Base-by-base conservation (phyloP, 2,329 filamentous ascomycete species). In the Cladosporium oxysporum region DNA sequence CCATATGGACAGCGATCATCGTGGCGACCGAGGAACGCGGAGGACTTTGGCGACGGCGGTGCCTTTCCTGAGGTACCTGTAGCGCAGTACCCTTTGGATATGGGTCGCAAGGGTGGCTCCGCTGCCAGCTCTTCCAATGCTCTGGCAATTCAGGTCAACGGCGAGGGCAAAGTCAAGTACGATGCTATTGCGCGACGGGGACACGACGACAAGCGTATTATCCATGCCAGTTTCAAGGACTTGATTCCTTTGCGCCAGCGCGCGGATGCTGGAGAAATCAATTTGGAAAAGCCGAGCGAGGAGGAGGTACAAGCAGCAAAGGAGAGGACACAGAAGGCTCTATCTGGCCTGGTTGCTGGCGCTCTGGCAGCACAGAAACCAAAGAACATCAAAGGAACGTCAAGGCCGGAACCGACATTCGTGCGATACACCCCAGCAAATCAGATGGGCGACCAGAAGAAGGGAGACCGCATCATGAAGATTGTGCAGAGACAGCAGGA, bases 401-500 rank as follows among this genome's bases (percentile, higher is more conserved):
- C 87, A 59, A 85, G 91, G 70, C 90, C 90, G 65, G 94, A 97
- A 66, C 89, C 95, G 6, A 98, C 94, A 0, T 99, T 93, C 77
- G 95, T 99, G 67, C 88, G 92, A 70, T 99, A 99, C 76, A 98
- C 93, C 18, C 95, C 95, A 4, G 92, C 93, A 50, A 94, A 95
- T 73, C 95, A 99, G 81, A 97, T 99, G 92, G 95, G 95, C 14
- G 92, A 93, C 77, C 87, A 83, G 47, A 90, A 89, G 78, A 96
- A 97, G 81, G 92, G 93, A 73, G 93, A 98, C 74, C 89, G 95
- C 16, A 97, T 99, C 70, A 96, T 99, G 87, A 98, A 98, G 83
- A 98, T 99, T 79, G 92, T 97, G 44, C 92, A 97, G 78, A 86
- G 92, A 65, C 94, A 98, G 78, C 86, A 90, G 71, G 95, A 99